These are phyloP conservation scores for Termitomyces sp. DNA, from an alignment of 1,284 basidiomycete species.

Conservation along the genomic window DNA sequence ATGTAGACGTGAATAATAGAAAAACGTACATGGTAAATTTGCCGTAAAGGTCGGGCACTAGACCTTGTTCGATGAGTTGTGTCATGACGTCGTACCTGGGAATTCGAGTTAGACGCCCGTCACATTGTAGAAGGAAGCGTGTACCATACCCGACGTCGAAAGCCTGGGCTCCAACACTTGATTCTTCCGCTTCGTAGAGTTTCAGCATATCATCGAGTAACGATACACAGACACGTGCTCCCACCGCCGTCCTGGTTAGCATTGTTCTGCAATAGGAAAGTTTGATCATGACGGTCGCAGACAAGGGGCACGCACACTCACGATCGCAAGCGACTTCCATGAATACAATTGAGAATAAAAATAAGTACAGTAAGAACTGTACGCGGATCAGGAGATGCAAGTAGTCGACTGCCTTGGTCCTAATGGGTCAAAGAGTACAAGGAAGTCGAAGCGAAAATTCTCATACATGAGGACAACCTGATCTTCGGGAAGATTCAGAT, in stretches of 20 bases:
- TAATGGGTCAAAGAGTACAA: slow-evolving; percentile 17
- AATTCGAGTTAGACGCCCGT: background rate
- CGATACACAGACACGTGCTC: slow-evolving; percentile 55
- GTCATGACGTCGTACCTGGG: slow-evolving; percentile 52
- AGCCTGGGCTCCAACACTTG: slow-evolving; percentile 52
- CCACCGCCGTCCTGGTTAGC: slow-evolving; percentile 47
- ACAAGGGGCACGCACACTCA: slow-evolving; percentile 33
- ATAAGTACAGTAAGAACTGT: slow-evolving; percentile 63
- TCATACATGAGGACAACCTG: slow-evolving; percentile 71
- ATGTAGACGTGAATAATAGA: slow-evolving; percentile 1
- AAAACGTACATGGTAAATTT: slow-evolving; percentile 47
- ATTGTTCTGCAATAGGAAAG: slow-evolving; percentile 35
- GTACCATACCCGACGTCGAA: slow-evolving; percentile 67
- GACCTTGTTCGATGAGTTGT: slow-evolving; percentile 47
- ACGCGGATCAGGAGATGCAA: slow-evolving; percentile 61
- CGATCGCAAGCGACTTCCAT: slow-evolving; percentile 51
- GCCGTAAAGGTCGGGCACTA: slow-evolving; percentile 45
- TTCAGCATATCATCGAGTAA: slow-evolving; percentile 65
- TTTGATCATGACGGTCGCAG: slow-evolving; percentile 7
- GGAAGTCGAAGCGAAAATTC: slow-evolving; percentile 4
- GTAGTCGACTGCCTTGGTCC: slow-evolving; percentile 55
- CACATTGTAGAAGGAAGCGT: background rate
- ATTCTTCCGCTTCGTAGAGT: slow-evolving; percentile 62
- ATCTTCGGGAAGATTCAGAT: slow-evolving; percentile 65
- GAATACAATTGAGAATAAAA: slow-evolving; percentile 69